These are phyloP conservation scores for Penicillium sp. DNA, from an alignment of 2,329 filamentous ascomycete genomes.

Conservation along the genomic window DNA sequence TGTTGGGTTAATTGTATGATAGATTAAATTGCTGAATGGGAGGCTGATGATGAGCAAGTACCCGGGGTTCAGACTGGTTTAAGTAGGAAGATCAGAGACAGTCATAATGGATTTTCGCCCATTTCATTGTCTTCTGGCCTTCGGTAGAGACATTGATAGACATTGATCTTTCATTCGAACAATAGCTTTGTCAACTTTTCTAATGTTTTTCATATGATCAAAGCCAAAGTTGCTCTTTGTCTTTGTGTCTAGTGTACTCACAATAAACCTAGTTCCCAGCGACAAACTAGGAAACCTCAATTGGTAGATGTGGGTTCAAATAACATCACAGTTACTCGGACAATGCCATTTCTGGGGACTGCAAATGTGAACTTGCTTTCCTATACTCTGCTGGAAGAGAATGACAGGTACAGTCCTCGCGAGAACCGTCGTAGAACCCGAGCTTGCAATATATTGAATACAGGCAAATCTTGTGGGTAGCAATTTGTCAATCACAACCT, in stretches of 20 bases:
- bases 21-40: neutral
- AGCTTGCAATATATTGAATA: too few relatives aligned
- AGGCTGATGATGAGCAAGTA: neutral
- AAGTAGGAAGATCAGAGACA: neutral
- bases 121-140: neutral
- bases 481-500: neutral
- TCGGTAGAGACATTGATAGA: neutral
- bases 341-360: too few relatives aligned
- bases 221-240: neutral
- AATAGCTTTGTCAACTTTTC: neutral
- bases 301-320: neutral
- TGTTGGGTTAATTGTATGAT: neutral
- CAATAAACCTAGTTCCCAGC: too few relatives aligned
- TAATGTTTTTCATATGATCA: neutral
- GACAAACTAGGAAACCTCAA: neutral
- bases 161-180: neutral
- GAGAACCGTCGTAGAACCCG: neutral
- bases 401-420: neutral
- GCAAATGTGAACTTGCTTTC: neutral
- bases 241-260: neutral
- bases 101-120: too few relatives aligned
- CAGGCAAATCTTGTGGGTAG: too few relatives aligned
- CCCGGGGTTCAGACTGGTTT: rapidly evolving
- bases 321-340: too few relatives aligned
- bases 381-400: too few relatives aligned